phyloP scores from a whole-genome alignment of 192 early-diverging fungal genomes.

The Lobosporangium transversale region DNA sequence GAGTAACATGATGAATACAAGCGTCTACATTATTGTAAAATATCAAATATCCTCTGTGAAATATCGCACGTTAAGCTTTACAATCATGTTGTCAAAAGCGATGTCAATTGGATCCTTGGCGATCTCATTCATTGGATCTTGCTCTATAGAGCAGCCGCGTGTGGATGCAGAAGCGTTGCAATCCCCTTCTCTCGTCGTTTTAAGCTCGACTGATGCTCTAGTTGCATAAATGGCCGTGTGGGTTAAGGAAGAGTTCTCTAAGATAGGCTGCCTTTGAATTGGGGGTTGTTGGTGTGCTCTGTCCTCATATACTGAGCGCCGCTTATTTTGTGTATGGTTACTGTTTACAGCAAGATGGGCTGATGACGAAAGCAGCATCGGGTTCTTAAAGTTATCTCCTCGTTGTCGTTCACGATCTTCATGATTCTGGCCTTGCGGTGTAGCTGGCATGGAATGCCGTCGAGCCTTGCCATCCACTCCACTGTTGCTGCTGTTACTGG shows the following conservation, averaged over 20 bases:
- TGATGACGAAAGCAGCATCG: slow-evolving; percentile 18
- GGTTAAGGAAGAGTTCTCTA: too few relatives aligned
- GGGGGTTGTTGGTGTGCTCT: slow-evolving; percentile 25
- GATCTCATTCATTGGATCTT: neutral
- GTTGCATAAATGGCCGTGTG: too few relatives aligned
- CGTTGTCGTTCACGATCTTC: slow-evolving; percentile 36
- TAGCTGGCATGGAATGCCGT: slow-evolving; percentile 48
- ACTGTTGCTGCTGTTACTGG: slow-evolving; percentile 6
- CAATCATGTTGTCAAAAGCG: slow-evolving; percentile 44
- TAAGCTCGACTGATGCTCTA: neutral
- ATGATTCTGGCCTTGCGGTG: slow-evolving; percentile 34
- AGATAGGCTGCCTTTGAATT: slow-evolving; percentile 26
- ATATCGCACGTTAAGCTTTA: too few relatives aligned
- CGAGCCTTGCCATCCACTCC: slow-evolving; percentile 28
- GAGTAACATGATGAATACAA: neutral
- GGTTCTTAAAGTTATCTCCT: slow-evolving; percentile 34
- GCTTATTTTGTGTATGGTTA: neutral
- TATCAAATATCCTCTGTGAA: too few relatives aligned
- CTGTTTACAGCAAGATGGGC: too few relatives aligned
- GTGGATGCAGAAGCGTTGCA: too few relatives aligned
- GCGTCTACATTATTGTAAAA: too few relatives aligned
- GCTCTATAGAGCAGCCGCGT: too few relatives aligned
- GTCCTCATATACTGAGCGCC: slow-evolving; percentile 27
- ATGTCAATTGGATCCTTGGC: slow-evolving; percentile 31
- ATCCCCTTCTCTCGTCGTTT: neutral